Conservation (phyloP, 1,139 yeast genomes). For the Saccharomyces hybrid region DNA sequence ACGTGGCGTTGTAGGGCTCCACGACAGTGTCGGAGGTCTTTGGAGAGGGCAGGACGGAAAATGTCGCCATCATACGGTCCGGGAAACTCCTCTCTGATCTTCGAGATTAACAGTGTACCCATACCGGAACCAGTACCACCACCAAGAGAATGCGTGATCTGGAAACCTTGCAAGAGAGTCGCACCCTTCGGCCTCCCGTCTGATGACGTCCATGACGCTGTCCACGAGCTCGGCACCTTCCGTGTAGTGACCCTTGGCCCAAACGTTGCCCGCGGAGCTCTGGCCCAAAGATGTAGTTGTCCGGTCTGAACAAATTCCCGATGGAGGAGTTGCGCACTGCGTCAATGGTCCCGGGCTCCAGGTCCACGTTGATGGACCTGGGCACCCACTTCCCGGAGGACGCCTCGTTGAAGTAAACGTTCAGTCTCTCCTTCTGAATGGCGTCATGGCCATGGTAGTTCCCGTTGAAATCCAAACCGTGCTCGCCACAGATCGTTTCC, state of each 20-base stretch:
- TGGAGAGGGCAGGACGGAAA: slow-evolving; percentile 87
- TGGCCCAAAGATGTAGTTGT: slow-evolving; percentile 85
- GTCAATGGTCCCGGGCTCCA: slow-evolving; percentile 91
- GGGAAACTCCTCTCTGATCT: slow-evolving; percentile 83
- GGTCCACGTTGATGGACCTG: slow-evolving; percentile 83
- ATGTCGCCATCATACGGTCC: slow-evolving; percentile 93
- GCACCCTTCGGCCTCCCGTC: slow-evolving; percentile 91
- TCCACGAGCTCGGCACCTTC: slow-evolving; percentile 93
- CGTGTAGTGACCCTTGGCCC: slow-evolving; percentile 96
- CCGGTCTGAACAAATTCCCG: slow-evolving; percentile 85
- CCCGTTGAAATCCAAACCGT: slow-evolving; percentile 84
- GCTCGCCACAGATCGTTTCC: slow-evolving; percentile 97
- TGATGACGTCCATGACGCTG: slow-evolving; percentile 76
- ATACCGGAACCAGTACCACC: slow-evolving; percentile 97
- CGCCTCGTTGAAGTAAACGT: slow-evolving; percentile 56
- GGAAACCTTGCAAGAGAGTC: slow-evolving; percentile 93
- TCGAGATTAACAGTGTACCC: slow-evolving; percentile 78
- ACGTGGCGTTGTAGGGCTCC: slow-evolving; percentile 88
- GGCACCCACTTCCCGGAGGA: slow-evolving; percentile 83
- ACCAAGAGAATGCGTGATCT: slow-evolving; percentile 86
- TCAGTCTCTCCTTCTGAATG: slow-evolving; percentile 43
- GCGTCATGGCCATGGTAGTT: slow-evolving; percentile 63
- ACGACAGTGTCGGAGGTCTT: slow-evolving; percentile 87
- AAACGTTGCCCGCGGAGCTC: slow-evolving; percentile 87
- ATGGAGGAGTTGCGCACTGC: slow-evolving; percentile 67